Percentiles rank a stretch among this genome's conserved stretches.
Evolutionary conservation across 768 basidiomycete species (phyloP).

Genomic region (Imleria badia): DNA sequence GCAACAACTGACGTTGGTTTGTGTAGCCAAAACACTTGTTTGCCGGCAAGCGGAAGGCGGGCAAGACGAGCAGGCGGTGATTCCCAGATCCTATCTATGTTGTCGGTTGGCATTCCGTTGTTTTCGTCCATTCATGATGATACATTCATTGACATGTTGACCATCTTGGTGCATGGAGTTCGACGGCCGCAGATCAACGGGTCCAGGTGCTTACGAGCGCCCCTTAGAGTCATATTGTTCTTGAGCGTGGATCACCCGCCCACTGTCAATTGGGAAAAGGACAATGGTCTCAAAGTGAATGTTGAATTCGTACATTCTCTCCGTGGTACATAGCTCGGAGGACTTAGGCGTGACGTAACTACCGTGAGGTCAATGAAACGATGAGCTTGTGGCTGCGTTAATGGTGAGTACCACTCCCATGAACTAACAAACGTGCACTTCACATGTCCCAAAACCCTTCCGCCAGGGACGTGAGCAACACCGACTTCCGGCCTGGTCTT

Average conservation of each 20-base stretch:
- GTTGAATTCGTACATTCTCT: background rate
- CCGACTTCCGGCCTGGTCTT: background rate
- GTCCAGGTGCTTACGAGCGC: background rate
- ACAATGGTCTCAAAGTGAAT: background rate
- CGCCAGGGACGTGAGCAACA: background rate
- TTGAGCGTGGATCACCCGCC: background rate
- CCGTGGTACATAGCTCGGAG: background rate
- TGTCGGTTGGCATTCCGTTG: slow-evolving; percentile 4
- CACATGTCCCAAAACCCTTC: background rate
- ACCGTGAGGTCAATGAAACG: background rate
- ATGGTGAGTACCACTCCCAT: background rate
- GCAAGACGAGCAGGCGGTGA: slow-evolving; percentile 80
- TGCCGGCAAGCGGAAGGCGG: slow-evolving; percentile 79
- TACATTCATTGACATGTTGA: background rate
- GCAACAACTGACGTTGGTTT: slow-evolving; percentile 4
- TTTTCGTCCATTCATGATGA: slow-evolving; percentile 1
- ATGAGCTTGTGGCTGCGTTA: background rate
- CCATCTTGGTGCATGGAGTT: background rate
- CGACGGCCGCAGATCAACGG: background rate
- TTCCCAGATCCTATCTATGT: background rate
- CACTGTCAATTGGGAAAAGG: background rate
- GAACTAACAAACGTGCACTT: background rate
- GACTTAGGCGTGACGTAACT: background rate
- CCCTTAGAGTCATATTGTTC: background rate
- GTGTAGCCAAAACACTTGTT: slow-evolving; percentile 83